Percentiles rank a stretch among this genome's conserved stretches.
Conservation (phyloP, 495 filamentous ascomycete genomes). For the Penicillium pulvis region DNA sequence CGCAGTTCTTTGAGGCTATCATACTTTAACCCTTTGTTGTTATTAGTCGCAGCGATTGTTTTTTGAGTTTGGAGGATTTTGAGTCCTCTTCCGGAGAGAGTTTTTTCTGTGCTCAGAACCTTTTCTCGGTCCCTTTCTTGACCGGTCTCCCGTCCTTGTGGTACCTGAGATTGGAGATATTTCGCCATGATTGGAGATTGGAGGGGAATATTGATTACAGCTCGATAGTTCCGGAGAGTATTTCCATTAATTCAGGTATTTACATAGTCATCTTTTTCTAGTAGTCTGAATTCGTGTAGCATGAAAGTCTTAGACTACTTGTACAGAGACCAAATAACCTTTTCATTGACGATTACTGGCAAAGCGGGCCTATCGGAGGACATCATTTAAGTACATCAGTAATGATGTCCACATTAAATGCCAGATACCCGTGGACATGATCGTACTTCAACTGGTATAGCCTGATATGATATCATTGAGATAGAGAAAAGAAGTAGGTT, state of each 20-base stretch:
- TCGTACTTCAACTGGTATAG: no score
- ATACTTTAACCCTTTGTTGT: slow-evolving; percentile 28
- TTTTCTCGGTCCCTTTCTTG: slow-evolving; percentile 14
- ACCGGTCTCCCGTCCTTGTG: not conserved
- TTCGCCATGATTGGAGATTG: slow-evolving; percentile 12
- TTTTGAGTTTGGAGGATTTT: slow-evolving; percentile 22
- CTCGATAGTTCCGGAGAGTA: slow-evolving; percentile 23
- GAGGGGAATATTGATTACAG: slow-evolving; percentile 23
- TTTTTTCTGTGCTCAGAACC: slow-evolving; percentile 17
- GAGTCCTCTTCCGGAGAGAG: slow-evolving; percentile 21
- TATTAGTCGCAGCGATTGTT: slow-evolving; percentile 30
- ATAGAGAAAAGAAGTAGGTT: no score
- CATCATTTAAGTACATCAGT: no score
- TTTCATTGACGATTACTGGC: no score
- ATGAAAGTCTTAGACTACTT: no score
- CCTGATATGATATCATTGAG: no score
- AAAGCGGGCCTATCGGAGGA: no score
- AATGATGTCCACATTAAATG: no score
- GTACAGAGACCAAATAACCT: no score
- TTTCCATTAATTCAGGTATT: slow-evolving; percentile 31
- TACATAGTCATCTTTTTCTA: slow-evolving; percentile 11
- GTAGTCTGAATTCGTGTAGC: no score
- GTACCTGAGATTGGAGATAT: slow-evolving; percentile 2
- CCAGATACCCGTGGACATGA: no score
- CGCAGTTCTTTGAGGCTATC: slow-evolving; percentile 21